Evolutionary conservation across 2,329 filamentous ascomycete species (phyloP), one percentile per base, ranked within the genome.

Genomic region (Ophiostoma ulmi): DNA sequence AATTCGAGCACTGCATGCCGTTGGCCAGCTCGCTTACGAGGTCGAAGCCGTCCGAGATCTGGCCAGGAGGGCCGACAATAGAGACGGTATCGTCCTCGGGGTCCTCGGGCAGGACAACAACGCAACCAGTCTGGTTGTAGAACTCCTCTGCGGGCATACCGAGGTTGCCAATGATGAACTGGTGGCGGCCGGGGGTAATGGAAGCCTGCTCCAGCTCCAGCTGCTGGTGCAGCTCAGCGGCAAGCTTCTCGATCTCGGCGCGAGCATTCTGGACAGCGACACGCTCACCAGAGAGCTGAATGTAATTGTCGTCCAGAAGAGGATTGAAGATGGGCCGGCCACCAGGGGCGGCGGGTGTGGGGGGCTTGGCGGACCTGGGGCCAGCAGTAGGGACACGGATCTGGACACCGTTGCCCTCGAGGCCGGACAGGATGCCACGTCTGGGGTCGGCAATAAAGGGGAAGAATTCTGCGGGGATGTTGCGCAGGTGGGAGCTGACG

Each of bases 381-480:
- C 92, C 88, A 79, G 96, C 91, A 69, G 91, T 86, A 63, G 95
- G 95, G 66, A 99, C 90, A 71, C 91, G 88, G 73, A 99, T 85
- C 78, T 91, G 90, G 48, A 97, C 84, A 73, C 92, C 91, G 73
- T 90, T 90, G 73, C 87, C 87, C 72, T 94, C 91, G 69, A 97
- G 84, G 52, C 86, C 85, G 74, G 87, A 84, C 70, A 92, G 81
- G 68, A 88, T 83, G 66, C 86, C 83, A 78, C 93, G 92, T 78
- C 91, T 87, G 11, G 90, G 88, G 67, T 93, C 93, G 35, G 93
- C 90, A 79, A 99, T 90, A 83, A 99, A 99, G 69, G 94, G 94
- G 81, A 95, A 99, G 80, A 95, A 96, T 78, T 97, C 93, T 36
- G 93, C 87, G 8, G 95, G 94, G 72, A 99, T 90, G 67, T 90